phyloP scores from a whole-genome alignment of 1,139 yeast species.

The Pneumocystis wakefieldiae region DNA sequence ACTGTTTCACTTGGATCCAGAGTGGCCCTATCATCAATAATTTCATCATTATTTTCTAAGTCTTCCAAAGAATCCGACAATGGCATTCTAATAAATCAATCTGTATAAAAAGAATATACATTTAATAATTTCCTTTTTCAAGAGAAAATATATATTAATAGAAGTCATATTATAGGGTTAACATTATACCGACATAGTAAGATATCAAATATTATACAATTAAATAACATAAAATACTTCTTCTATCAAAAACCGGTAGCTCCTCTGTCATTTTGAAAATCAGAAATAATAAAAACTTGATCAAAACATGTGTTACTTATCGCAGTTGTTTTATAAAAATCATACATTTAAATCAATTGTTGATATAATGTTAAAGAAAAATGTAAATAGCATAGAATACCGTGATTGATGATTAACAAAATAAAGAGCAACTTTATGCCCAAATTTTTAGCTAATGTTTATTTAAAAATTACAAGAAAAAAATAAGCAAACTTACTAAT shows the following conservation, averaged over 20 bases:
- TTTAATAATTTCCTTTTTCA: no score
- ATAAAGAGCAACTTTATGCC: constrained; percentile 3
- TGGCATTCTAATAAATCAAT: neutral
- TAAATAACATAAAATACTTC: no score
- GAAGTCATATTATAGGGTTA: neutral
- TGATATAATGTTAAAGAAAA: neutral
- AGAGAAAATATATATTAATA: no score
- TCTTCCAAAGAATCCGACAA: neutral
- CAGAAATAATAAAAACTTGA: neutral
- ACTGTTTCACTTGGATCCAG: no score
- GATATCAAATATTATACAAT: no score
- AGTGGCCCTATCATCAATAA: neutral
- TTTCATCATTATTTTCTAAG: no score
- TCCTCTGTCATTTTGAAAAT: neutral
- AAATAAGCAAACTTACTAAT: neutral
- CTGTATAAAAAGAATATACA: neutral
- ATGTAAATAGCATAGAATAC: neutral
- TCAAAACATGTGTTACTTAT: neutral
- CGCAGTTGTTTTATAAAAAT: neutral
- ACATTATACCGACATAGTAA: neutral
- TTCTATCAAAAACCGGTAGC: neutral
- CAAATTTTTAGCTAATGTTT: constrained; percentile 7
- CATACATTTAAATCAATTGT: neutral
- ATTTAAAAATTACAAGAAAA: neutral
- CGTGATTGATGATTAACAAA: neutral